Evolutionary conservation across 139 green algal species (phyloP), one percentile per base, ranked within the genome.

Genomic region (Mychonastes homosphaera): DNA sequence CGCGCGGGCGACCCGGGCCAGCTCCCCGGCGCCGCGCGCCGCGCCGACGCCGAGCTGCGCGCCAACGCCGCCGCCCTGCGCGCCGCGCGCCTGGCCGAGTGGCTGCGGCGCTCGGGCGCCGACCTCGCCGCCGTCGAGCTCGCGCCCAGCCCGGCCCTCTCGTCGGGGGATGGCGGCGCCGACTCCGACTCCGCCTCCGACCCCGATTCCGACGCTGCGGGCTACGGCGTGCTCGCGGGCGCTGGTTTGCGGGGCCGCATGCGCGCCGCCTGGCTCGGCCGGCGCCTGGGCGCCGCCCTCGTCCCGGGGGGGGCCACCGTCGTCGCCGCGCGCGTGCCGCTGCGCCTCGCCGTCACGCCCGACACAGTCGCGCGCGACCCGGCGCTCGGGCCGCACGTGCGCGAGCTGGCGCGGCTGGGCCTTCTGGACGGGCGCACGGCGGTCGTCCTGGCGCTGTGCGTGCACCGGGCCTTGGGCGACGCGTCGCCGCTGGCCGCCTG

Each of bases 391-490:
- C 3, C 40, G 4, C 28, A 34, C 21, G 60, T 41, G 16, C 10
- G 5, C 6, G 61, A 67, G 50, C 40, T 85, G 53, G 4, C 77
- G 45, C 58, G 77, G 19, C 41, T 63, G 34, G 78, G 76, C 0
- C 18, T 78, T 23, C 13, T 78, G 21, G 80, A 88, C 36, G 78
- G 86, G 59, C 72, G 83, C 1, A 61, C 36, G 2, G 38, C 71
- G 0, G 67, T 88, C 2, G 76, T 89, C 18, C 35, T 85, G 53
- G 65, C 77, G 53, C 70, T 92, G 50, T 39, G 79, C 33, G 41
- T 88, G 23, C 79, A 92, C 55, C 46, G 61, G 4, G 44, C 67
- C 24, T 54, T 61, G n/a, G 66, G 58, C n/a, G 38, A 54, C 3
- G n/a, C n/a, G n/a, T 74, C 64, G 2, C 36, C 55, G 2, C 41